These are phyloP conservation scores for Ambrosiella beaveri DNA, from an alignment of 2,329 filamentous ascomycete genomes.

Conservation along the genomic window DNA sequence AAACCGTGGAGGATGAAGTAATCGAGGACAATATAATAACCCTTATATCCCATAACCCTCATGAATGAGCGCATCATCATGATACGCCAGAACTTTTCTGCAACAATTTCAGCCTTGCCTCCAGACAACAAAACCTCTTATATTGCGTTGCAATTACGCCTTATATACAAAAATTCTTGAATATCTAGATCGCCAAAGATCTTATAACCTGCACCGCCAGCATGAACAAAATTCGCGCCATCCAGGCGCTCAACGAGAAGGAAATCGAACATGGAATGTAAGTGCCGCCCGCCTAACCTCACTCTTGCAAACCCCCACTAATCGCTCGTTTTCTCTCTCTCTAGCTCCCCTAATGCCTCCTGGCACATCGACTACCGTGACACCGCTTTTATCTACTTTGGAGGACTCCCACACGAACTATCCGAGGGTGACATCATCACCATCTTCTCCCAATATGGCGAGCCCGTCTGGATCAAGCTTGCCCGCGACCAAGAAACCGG, in stretches of 20 bases:
- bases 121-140: no score
- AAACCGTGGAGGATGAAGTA: no score
- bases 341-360: conserved; percentile 64
- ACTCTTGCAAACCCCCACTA: conserved; percentile 13
- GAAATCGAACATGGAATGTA: conserved; percentile 80
- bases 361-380: conserved; percentile 98
- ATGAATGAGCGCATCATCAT: no score
- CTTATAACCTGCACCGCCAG: conserved; percentile 14
- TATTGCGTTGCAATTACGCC: neutral
- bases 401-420: conserved; percentile 78
- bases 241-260: conserved; percentile 81
- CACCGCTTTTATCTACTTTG: conserved; percentile 92
- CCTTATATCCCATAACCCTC: no score
- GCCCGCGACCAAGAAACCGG: conserved; percentile 90
- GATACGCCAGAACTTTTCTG: no score
- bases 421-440: conserved; percentile 91
- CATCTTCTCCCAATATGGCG: conserved; percentile 93
- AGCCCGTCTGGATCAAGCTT: conserved; percentile 84
- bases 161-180: neutral
- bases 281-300: conserved; percentile 20
- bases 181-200: neutral
- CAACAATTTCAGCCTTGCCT: no score
- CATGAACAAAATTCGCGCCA: conserved; percentile 91
- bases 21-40: no score
- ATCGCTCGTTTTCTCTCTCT: conserved; percentile 12